phyloP scores from a whole-genome alignment of 148 eudicot genomes.

The Silene latifolia region DNA sequence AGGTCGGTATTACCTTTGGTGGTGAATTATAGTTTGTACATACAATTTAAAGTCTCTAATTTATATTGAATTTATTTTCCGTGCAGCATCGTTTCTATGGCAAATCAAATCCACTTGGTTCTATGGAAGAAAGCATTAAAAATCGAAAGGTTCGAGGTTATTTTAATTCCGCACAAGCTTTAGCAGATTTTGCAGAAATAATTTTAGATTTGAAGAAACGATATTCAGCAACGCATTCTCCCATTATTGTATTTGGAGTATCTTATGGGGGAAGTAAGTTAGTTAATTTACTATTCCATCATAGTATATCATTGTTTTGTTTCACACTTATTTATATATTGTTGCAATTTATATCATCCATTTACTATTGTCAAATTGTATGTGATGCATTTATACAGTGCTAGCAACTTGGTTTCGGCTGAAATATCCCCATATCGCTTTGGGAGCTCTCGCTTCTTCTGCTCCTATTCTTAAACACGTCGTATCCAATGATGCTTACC shows the following conservation, averaged over 20 bases:
- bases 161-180: slow-evolving; percentile 50
- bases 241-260: slow-evolving; percentile 50
- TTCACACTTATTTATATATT: no score
- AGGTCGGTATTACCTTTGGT: no score
- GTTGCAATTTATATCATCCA: no score
- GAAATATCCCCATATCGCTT: slow-evolving; percentile 54
- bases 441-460: slow-evolving; percentile 58
- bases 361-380: background rate
- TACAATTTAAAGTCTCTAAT: no score
- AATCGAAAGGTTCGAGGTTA: slow-evolving; percentile 27
- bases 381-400: slow-evolving; percentile 24
- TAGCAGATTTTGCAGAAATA: slow-evolving; percentile 56
- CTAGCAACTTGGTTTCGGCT: slow-evolving; percentile 56
- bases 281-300: no score
- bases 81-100: slow-evolving; percentile 36
- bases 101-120: slow-evolving; percentile 27
- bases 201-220: slow-evolving; percentile 34
- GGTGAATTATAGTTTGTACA: no score
- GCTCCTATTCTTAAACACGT: slow-evolving; percentile 40
- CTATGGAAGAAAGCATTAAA: slow-evolving; percentile 13
- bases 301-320: no score
- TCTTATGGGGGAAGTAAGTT: slow-evolving; percentile 61
- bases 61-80: no score
- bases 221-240: slow-evolving; percentile 35
- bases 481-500: background rate